Conservation (phyloP, 2,329 filamentous ascomycete species). For the Aspergillus thermomutatus region DNA sequence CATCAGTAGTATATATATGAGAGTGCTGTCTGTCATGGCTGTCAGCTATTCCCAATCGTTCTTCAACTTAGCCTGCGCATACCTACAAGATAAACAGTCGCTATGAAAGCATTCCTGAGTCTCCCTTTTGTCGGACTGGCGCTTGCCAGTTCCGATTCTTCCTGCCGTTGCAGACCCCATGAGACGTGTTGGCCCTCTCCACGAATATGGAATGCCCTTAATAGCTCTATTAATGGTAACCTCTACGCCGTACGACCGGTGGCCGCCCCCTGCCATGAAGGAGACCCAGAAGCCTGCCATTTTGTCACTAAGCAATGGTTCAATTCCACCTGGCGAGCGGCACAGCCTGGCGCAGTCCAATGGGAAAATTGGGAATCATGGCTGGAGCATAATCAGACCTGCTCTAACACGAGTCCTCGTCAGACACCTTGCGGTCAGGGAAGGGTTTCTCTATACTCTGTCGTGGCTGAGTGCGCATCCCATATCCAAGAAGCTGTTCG, state of each 20-base stretch:
- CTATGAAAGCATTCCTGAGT: background rate
- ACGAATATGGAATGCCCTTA: constrained; percentile 35
- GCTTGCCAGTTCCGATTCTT: background rate
- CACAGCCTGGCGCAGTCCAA: constrained; percentile 36
- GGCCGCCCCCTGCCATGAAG: constrained; percentile 24
- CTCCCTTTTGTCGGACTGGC: background rate
- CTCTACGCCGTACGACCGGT: constrained; percentile 34
- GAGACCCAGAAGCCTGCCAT: constrained; percentile 13
- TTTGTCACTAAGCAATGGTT: constrained; percentile 11
- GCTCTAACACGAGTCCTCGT: constrained; percentile 31
- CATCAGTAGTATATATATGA: background rate
- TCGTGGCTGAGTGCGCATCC: constrained; percentile 26
- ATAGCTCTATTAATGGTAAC: constrained; percentile 35
- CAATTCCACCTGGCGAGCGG: constrained; percentile 36
- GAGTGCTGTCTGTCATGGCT: background rate
- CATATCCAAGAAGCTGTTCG: constrained; percentile 39
- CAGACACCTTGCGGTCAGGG: constrained; percentile 31
- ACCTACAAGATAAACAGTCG: background rate
- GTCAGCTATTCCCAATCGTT: background rate
- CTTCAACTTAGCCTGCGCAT: background rate
- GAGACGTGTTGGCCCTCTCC: constrained; percentile 39
- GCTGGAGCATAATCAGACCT: constrained; percentile 33
- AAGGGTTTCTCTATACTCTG: constrained; percentile 36
- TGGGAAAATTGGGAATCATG: constrained; percentile 41
- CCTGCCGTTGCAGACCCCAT: constrained; percentile 25